phyloP scores from a whole-genome alignment of 495 filamentous ascomycete genomes.

The Parathielavia appendiculata region DNA sequence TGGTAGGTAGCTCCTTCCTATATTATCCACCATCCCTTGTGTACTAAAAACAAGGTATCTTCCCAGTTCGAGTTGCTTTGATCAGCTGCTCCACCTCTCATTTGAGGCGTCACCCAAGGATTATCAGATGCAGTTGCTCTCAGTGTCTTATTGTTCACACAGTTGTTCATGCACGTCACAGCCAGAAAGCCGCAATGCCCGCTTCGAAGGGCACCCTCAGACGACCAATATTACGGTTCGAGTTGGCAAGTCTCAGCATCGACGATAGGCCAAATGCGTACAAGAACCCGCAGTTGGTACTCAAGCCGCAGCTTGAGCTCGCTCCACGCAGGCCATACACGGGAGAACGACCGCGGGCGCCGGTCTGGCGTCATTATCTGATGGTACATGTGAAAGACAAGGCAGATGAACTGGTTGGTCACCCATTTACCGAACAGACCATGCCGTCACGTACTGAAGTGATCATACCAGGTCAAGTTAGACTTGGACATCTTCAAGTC shows the following conservation, averaged over 20 bases:
- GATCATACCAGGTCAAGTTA: conserved; percentile 17
- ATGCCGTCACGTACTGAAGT: not conserved
- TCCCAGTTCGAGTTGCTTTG: no score
- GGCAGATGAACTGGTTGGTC: conserved; percentile 30
- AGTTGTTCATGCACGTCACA: not conserved
- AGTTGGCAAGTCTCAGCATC: conserved; percentile 23
- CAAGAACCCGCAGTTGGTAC: conserved; percentile 29
- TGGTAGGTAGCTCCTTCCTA: no score
- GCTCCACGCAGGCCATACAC: conserved; percentile 20
- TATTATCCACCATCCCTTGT: no score
- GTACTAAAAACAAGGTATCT: no score
- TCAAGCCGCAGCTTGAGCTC: conserved; percentile 25
- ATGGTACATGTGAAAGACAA: conserved; percentile 36
- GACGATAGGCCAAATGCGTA: conserved; percentile 23
- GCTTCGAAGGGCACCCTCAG: conserved; percentile 10
- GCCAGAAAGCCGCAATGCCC: conserved; percentile 8
- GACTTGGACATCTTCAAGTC: conserved; percentile 19
- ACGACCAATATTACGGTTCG: conserved; percentile 21
- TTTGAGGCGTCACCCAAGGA: not conserved
- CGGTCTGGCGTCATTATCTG: conserved; percentile 21
- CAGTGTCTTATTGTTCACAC: not conserved
- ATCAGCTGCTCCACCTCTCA: no score
- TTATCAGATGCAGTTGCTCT: not conserved
- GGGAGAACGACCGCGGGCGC: conserved; percentile 12
- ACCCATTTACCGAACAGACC: not conserved